Base-by-base conservation (phyloP, 2,329 filamentous ascomycete genomes). In the Fusarium luffae region DNA sequence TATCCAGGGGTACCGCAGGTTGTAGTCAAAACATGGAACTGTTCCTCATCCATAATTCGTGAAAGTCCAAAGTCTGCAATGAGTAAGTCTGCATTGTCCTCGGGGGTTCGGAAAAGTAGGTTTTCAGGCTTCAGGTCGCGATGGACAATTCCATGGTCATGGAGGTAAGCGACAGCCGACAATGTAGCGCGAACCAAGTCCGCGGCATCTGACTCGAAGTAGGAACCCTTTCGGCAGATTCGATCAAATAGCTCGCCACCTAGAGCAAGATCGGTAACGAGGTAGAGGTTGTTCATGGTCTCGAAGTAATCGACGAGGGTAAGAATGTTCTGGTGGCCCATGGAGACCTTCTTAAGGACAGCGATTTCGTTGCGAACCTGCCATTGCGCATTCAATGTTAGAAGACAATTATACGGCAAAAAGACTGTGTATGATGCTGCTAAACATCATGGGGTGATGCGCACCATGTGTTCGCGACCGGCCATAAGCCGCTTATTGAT, bases 401-500 rank as follows among this genome's bases (percentile, higher is more conserved):
- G 57, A 59, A 16, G 32, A 30, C 12, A 5, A 37, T 14, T 23
- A 32, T 28, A 32, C 21, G 44, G 25, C n/a, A 34, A 12, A 19
- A 19, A 61, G 16, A 34, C 32, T 42, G 12, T n/a, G 13, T 19
- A 37, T 14, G 13, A 46, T 23, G 21, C 28, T 44, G 32, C n/a
- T n/a, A 28, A 21, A 25, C 21, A 47, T 34, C 32, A 51, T 12
- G 19, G 41, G 59, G 49, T 32, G 32, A 55, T 43, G 76, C 82
- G 67, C 78, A 98, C 96, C 96, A 99, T 99, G 81, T 98, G 96
- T 83, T 99, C 96, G 73, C 96, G 88, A 34, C 96, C 96, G 9
- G 94, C 93, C 96, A 99, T 99, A 72, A 99, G 85, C 61, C 95
- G 88, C 86, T 99, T 99, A 84, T 99, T 99, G 82, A 99, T 99